These are phyloP conservation scores for Microcyclospora pomicola DNA, from an alignment of 2,329 filamentous ascomycete species.

Conservation along the genomic window DNA sequence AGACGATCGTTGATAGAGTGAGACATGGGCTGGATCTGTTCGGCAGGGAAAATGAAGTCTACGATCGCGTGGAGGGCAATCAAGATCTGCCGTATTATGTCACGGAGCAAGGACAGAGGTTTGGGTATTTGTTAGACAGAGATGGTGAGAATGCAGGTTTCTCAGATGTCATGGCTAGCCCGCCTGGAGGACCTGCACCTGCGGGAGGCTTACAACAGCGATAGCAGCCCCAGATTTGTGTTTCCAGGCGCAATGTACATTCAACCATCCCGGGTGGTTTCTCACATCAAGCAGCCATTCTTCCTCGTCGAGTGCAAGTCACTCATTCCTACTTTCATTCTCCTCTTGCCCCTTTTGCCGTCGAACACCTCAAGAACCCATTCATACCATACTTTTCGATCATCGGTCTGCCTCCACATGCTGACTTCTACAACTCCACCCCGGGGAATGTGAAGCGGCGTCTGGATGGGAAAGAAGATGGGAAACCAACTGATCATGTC, in stretches of 20 bases:
- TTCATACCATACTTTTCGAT: constrained; percentile 95
- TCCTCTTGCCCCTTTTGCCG: constrained; percentile 33
- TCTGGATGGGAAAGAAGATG: constrained; percentile 93
- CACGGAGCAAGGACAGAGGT: constrained; percentile 19
- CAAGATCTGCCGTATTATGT: constrained; percentile 40
- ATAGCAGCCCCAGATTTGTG: too few relatives aligned
- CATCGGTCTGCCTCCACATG: constrained; percentile 94
- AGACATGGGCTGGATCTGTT: constrained; percentile 42
- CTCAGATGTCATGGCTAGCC: constrained; percentile 5
- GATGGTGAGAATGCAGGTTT: constrained; percentile 28
- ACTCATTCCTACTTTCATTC: constrained; percentile 48
- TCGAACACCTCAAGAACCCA: constrained; percentile 80
- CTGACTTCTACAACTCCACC: constrained; percentile 75
- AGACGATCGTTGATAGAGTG: constrained; percentile 38
- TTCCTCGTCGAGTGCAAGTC: constrained; percentile 56
- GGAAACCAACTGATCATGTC: constrained; percentile 99
- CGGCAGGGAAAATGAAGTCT: constrained; percentile 36
- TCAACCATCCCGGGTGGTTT: not conserved
- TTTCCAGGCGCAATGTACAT: too few relatives aligned
- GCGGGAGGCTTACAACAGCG: too few relatives aligned
- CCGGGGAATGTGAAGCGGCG: constrained; percentile 72
- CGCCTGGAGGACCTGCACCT: too few relatives aligned
- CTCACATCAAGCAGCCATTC: constrained; percentile 56
- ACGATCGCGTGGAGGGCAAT: constrained; percentile 37
- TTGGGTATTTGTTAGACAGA: constrained; percentile 28